phyloP scores from a whole-genome alignment of 1,284 basidiomycete genomes.

The Microbotryum lychnidis-dioicae region DNA sequence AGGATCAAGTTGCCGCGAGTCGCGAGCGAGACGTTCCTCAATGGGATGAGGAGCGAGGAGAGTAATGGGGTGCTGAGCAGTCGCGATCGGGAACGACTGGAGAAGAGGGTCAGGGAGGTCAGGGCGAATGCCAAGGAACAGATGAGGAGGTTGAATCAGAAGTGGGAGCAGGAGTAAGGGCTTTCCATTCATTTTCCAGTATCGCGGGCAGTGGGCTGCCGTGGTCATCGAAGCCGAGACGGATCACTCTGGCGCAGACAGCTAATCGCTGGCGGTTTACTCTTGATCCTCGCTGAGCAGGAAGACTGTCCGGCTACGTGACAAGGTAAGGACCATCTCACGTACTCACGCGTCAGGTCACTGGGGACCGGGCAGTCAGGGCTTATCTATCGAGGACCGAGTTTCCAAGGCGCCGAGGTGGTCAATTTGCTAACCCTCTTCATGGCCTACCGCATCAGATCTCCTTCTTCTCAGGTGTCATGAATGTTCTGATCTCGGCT shows the following conservation, averaged over 20 bases:
- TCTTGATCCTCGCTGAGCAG: conserved; percentile 1
- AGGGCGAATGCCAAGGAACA: conserved; percentile 25
- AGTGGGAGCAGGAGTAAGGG: conserved; percentile 37
- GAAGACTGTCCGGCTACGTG: conserved; percentile 31
- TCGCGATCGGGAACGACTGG: conserved; percentile 31
- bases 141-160: conserved; percentile 26
- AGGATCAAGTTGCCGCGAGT: conserved; percentile 21
- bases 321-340: conserved; percentile 20
- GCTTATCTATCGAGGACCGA: background rate
- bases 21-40: conserved; percentile 7
- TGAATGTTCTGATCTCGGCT: conserved; percentile 34
- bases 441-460: conserved; percentile 15
- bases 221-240: background rate
- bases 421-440: background rate
- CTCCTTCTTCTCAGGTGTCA: conserved; percentile 38
- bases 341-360: too few species aligned
- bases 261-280: background rate
- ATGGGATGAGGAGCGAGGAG: conserved; percentile 2
- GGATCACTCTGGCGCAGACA: too few species aligned
- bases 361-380: background rate
- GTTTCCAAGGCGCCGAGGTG: background rate
- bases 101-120: conserved; percentile 32
- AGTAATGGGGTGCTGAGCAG: conserved; percentile 6
- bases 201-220: background rate
- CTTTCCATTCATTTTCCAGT: background rate